A percentile compares a stretch with the other conserved stretches of the same genome.
Conservation (phyloP, 75 land plant species). For the Cupressus sempervirens region DNA sequence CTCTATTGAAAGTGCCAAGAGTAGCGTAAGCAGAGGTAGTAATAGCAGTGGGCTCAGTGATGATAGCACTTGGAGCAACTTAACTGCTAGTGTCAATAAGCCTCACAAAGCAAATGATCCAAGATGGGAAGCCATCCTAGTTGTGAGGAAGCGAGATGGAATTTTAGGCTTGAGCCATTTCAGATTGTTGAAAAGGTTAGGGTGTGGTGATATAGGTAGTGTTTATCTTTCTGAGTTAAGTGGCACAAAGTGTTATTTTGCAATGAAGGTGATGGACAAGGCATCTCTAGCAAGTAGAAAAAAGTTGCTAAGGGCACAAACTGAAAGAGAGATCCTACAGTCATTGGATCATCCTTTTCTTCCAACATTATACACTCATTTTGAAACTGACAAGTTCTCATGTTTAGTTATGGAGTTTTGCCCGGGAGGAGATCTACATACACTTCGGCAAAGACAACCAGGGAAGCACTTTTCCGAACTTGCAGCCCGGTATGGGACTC, state of each 20-base stretch:
- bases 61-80: constrained; percentile 75
- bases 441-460: constrained; percentile 57
- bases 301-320: constrained; percentile 66
- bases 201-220: constrained; percentile 88
- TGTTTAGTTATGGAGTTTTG: constrained; percentile 75
- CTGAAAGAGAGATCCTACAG: constrained; percentile 64
- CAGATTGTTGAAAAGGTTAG: constrained; percentile 63
- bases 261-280: constrained; percentile 60
- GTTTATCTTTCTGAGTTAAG: constrained; percentile 72
- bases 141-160: constrained; percentile 61
- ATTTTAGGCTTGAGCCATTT: constrained; percentile 80
- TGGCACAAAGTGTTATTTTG: constrained; percentile 49
- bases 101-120: constrained; percentile 94
- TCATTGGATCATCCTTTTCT: constrained; percentile 74
- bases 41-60: constrained; percentile 82
- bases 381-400: constrained; percentile 65
- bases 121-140: constrained; percentile 82
- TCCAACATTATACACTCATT: constrained; percentile 65
- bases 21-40: constrained; percentile 75
- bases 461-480: constrained; percentile 62
- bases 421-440: constrained; percentile 73
- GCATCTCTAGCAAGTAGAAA: constrained; percentile 52
- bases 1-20: constrained; percentile 68
- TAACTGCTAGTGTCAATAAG: constrained; percentile 67
- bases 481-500: constrained; percentile 45